A percentile compares a stretch with the other conserved stretches of the same genome.
Evolutionary conservation across 352 stramenopile species (phyloP).

Genomic region (Phytophthora hybrid): DNA sequence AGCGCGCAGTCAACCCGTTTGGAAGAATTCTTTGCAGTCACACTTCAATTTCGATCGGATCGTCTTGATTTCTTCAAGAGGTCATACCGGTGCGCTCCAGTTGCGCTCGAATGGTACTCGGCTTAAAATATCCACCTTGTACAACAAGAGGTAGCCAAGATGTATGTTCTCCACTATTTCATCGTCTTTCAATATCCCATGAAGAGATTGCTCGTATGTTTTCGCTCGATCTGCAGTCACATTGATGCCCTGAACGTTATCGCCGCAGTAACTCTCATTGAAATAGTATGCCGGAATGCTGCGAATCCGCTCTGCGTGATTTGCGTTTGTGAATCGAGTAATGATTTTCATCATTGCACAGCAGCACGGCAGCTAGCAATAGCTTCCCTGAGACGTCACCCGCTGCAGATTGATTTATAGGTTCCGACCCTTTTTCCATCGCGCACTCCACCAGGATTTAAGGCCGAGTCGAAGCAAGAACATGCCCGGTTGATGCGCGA

Average conservation of each 20-base stretch:
- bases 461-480: slow-evolving; percentile 4
- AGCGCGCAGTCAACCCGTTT: slow-evolving; percentile 15
- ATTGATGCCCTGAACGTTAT: too few relatives aligned
- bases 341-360: too few relatives aligned
- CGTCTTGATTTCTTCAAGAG: slow-evolving; percentile 11
- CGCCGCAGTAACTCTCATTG: too few relatives aligned
- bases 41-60: too few relatives aligned
- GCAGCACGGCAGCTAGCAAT: too few relatives aligned
- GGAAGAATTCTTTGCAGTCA: slow-evolving; percentile 19
- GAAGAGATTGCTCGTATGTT: neutral
- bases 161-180: slow-evolving; percentile 18
- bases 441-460: slow-evolving; percentile 9
- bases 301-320: too few relatives aligned
- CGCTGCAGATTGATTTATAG: neutral
- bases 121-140: neutral
- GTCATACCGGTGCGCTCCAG: neutral
- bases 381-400: neutral
- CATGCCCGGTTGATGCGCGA: neutral
- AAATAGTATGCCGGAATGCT: too few relatives aligned
- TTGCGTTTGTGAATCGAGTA: too few relatives aligned
- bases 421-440: neutral
- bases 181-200: neutral
- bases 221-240: neutral
- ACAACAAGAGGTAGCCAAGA: slow-evolving; percentile 14
- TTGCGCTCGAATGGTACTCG: slow-evolving; percentile 10